Percentiles rank a stretch among this genome's conserved stretches.
Conservation (phyloP, 164 flowering plant species). For the Tinospora cordifolia region DNA sequence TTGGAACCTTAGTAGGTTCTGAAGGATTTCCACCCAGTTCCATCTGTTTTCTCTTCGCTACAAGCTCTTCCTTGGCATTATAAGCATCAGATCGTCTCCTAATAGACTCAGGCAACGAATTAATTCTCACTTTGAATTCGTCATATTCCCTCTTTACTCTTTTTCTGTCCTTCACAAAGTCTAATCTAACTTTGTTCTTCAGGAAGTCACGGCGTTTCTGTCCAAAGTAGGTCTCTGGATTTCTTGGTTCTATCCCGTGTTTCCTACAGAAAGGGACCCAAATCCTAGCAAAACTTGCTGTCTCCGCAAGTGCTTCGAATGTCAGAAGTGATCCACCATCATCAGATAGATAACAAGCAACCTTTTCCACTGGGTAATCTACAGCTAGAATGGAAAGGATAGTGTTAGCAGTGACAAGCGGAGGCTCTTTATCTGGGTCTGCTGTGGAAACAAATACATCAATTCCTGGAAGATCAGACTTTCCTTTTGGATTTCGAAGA, state of each 20-base stretch:
- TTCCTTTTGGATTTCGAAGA: constrained; percentile 65
- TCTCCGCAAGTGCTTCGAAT: constrained; percentile 85
- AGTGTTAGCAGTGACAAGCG: constrained; percentile 89
- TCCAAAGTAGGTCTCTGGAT: constrained; percentile 76
- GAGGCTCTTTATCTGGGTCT: constrained; percentile 89
- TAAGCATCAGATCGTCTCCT: constrained; percentile 84
- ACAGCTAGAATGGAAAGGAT: constrained; percentile 81
- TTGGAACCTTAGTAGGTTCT: constrained; percentile 49
- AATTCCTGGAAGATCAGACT: constrained; percentile 84
- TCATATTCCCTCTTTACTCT: constrained; percentile 87
- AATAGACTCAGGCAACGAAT: constrained; percentile 77
- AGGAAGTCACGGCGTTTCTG: constrained; percentile 69
- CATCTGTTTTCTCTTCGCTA: constrained; percentile 56
- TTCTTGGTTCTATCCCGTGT: constrained; percentile 71
- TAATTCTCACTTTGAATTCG: constrained; percentile 88
- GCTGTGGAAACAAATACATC: constrained; percentile 90
- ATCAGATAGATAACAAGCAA: constrained; percentile 79
- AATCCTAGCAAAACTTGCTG: constrained; percentile 71
- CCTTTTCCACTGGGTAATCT: constrained; percentile 83
- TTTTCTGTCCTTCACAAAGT: constrained; percentile 81
- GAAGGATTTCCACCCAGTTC: constrained; percentile 45
- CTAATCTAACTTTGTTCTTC: constrained; percentile 71
- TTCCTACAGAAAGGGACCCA: constrained; percentile 95
- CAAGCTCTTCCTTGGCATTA: constrained; percentile 66
- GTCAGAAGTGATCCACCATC: constrained; percentile 86